phyloP scores from a whole-genome alignment of 805 yeast genomes.

The Metschnikowia sp. region DNA sequence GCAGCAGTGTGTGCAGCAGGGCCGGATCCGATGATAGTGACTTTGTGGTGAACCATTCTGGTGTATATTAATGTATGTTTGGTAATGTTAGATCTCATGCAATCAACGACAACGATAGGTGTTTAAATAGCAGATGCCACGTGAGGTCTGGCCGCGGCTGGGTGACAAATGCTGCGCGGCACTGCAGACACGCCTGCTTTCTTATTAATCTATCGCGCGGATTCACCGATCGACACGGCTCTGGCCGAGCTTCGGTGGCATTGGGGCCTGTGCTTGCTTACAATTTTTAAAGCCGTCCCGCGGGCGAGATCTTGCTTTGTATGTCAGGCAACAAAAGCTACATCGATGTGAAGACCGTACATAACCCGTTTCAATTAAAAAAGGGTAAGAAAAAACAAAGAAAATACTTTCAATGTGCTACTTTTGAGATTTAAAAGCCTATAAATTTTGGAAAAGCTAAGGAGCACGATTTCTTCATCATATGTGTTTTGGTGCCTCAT shows the following conservation, averaged over 20 bases:
- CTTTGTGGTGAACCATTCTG: constrained; percentile 79
- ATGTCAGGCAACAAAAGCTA: no score
- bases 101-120: background rate
- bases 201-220: background rate
- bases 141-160: constrained; percentile 12
- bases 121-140: constrained; percentile 5
- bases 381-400: no score
- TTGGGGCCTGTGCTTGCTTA: background rate
- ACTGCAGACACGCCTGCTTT: constrained; percentile 2
- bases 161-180: constrained; percentile 6
- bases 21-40: constrained; percentile 91
- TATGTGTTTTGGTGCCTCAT: no score
- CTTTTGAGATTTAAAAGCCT: no score
- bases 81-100: background rate
- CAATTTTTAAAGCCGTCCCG: constrained; percentile 1
- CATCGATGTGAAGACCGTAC: no score
- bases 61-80: background rate
- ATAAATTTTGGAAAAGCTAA: no score
- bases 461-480: no score
- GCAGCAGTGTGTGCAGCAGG: constrained; percentile 99
- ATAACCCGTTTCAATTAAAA: no score
- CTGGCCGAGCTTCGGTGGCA: constrained; percentile 4
- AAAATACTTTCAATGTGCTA: no score
- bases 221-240: no score
- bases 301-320: constrained; percentile 6